Base-by-base conservation (phyloP, 2,329 filamentous ascomycete species). In the Fusarium sp. region DNA sequence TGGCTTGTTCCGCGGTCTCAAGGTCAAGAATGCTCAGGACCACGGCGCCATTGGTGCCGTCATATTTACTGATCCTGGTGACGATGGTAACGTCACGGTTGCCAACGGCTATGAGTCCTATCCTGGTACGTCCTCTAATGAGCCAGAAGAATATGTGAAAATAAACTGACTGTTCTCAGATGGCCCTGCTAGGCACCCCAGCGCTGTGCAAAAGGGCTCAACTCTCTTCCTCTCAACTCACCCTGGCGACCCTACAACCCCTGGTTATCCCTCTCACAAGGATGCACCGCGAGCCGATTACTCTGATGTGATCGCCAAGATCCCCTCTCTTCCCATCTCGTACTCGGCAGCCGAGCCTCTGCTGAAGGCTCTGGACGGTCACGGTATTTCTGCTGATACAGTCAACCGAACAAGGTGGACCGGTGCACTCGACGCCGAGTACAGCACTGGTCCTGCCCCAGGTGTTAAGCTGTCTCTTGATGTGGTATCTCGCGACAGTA, bases 61-160 rank as follows among this genome's bases (percentile, higher is more conserved):
- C 58, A 89, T 98, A 43, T 98, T 95, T 82, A 91, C 87, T 20
- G 95, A 98, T 79, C 95, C 95, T 0, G 94, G 95, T 43, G 94
- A 96, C 77, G 95, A 98, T 81, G 93, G 93, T 4, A 86, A 92
- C 10, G 85, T 94, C 25, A 96, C 93, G 0, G 92, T 93, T 54
- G 89, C 90, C 69, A 94, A 96, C 74, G 94, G 94, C 1, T 88
- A 93, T 74, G 88, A 91, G 65, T 82, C 90, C 0, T 96, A 96
- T 79, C 94, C 94, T 0, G 85, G 81, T 82, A 59, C n/a, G n/a
- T n/a, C n/a, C n/a, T n/a, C n/a, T n/a, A n/a, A n/a, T n/a, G n/a
- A n/a, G n/a, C n/a, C n/a, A n/a, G 12, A 25, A 17, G 20, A 10
- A 1, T 38, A 6, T 92, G 56, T 20, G 54, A 22, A 14, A 45